phyloP scores from a whole-genome alignment of 164 flowering plant genomes.

The Santalum album region DNA sequence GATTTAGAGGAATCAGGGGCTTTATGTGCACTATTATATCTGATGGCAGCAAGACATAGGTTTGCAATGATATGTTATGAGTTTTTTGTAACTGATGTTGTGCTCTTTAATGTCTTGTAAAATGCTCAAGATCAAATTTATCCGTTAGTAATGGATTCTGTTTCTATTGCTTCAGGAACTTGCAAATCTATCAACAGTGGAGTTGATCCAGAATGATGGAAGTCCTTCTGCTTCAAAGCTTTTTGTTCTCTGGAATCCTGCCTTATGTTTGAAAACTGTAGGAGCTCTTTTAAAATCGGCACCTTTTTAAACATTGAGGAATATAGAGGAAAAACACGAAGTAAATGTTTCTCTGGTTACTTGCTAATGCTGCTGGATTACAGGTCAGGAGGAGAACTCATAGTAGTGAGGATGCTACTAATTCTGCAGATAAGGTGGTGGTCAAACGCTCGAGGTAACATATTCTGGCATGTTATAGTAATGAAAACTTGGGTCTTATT shows the following conservation, averaged over 20 bases:
- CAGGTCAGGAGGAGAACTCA: conserved; percentile 32
- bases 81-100: neutral
- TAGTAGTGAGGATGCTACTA: conserved; percentile 12
- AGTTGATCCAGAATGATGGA: conserved; percentile 86
- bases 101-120: neutral
- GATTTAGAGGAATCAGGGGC: too few species aligned
- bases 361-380: conserved; percentile 6
- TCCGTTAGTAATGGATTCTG: neutral
- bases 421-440: conserved; percentile 16
- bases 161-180: conserved; percentile 52
- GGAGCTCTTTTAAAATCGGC: conserved; percentile 18
- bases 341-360: neutral
- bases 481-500: neutral
- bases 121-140: neutral
- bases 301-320: neutral
- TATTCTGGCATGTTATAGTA: neutral
- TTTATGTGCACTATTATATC: too few species aligned
- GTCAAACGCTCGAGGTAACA: conserved; percentile 47
- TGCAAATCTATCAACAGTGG: conserved; percentile 52
- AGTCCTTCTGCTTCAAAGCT: conserved; percentile 80
- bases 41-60: too few species aligned
- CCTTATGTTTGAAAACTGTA: conserved; percentile 40
- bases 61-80: too few species aligned
- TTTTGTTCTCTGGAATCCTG: conserved; percentile 88
- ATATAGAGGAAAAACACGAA: neutral